Evolutionary conservation across 1,284 basidiomycete species (phyloP).

Genomic region (Apiotrichum mycotoxinovorans): DNA sequence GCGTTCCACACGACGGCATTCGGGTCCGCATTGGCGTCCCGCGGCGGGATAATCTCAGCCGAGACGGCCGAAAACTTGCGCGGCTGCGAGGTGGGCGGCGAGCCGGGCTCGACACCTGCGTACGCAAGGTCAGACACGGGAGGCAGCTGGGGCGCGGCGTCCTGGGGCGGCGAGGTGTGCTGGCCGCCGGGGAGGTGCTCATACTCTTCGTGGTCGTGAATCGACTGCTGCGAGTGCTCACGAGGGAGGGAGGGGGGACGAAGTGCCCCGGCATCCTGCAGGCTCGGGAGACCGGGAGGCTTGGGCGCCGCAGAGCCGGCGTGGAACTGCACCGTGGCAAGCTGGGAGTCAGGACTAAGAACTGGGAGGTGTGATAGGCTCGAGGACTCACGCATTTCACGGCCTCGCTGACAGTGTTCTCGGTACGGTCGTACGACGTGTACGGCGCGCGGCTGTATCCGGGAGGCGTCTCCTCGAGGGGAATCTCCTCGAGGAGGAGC

Average conservation of each 20-base stretch:
- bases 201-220: constrained; percentile 38
- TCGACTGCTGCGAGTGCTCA: constrained; percentile 12
- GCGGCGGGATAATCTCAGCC: neutral
- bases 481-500: constrained; percentile 73
- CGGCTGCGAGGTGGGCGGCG: neutral
- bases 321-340: constrained; percentile 42
- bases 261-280: constrained; percentile 18
- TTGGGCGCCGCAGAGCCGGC: constrained; percentile 33
- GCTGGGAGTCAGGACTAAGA: constrained; percentile 21
- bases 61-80: constrained; percentile 2
- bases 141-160: constrained; percentile 6
- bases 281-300: constrained; percentile 39
- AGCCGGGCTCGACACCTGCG: constrained; percentile 1
- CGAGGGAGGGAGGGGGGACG: constrained; percentile 22
- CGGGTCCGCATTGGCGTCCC: neutral
- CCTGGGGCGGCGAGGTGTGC: constrained; percentile 8
- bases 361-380: too few relatives aligned
- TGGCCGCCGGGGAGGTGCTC: constrained; percentile 34
- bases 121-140: constrained; percentile 1
- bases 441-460: constrained; percentile 74
- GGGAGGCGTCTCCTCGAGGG: constrained; percentile 72
- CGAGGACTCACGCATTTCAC: constrained; percentile 51
- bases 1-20: constrained; percentile 35
- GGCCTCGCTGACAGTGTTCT: constrained; percentile 63
- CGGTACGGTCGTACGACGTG: constrained; percentile 58